Evolutionary conservation across 176 grass and related monocot species (phyloP), one percentile per base, ranked within the genome.

Genomic region (Olyra latifolia): DNA sequence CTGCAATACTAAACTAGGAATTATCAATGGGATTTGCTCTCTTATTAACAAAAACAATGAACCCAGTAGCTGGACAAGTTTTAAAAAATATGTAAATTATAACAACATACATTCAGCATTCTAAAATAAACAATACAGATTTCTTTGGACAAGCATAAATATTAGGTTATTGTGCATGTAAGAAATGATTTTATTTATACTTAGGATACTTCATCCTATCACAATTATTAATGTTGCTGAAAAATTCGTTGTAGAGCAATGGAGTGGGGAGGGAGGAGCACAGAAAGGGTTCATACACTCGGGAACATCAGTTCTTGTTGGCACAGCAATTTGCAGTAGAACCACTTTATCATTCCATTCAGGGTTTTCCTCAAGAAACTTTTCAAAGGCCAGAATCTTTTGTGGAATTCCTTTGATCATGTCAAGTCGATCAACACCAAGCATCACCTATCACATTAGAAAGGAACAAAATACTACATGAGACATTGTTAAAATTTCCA

Each of bases 361-460:
- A 39, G 88, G 71, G 72, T 95, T 95, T 91, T 99, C 97, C 80
- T 99, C 97, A n/a, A 99, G 90, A 85, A 99, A 99, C 72, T 99
- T 99, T 69, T 99, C 96, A 88, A 99, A 99, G 28, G 96, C 96
- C 77, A 99, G 84, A 89, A 99, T 99, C 87, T 99, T 99, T 80
- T 99, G 96, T 6, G 96, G 96, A 79, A 99, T 99, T 84, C 96
- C 96, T 83, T 99, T 99, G 58, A 99, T 99, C 96, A 99, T 99
- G 76, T 99, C 96, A 52, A 99, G 96, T 76, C 96, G 79, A 46
- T 99, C 96, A 53, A 99, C 96, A 64, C 96, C 96, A 87, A 99
- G 93, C 96, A 99, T 99, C 75, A 99, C 95, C 95, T 98, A 80
- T 68, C 50, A 85, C 48, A 71, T 61, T 53, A 83, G 48, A 16